Conservation (phyloP, 1,139 yeast genomes). For the Yamadazyma taylorii region DNA sequence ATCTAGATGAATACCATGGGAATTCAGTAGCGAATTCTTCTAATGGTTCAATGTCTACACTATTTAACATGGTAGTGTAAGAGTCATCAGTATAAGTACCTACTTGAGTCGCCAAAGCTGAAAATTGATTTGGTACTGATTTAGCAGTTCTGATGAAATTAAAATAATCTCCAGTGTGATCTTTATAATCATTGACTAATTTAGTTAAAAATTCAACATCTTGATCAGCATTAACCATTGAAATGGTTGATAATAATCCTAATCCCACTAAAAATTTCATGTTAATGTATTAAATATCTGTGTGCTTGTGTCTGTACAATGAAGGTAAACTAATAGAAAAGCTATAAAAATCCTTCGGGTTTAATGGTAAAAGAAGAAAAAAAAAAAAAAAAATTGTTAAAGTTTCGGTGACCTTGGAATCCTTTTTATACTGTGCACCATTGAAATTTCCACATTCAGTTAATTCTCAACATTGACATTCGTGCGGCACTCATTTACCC, state of each 20-base stretch:
- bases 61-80: slow-evolving; percentile 40
- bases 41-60: slow-evolving; percentile 25
- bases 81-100: slow-evolving; percentile 42
- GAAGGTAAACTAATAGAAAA: too few species aligned
- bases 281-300: not conserved
- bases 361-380: not conserved
- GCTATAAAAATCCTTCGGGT: too few species aligned
- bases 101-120: slow-evolving; percentile 37
- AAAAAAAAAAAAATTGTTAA: not conserved
- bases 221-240: slow-evolving; percentile 29
- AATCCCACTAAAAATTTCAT: slow-evolving; percentile 9
- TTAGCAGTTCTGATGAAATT: slow-evolving; percentile 34
- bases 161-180: slow-evolving; percentile 27
- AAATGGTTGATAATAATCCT: slow-evolving; percentile 5
- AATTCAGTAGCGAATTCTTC: slow-evolving; percentile 38
- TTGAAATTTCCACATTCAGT: slow-evolving; percentile 1
- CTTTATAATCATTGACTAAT: slow-evolving; percentile 37
- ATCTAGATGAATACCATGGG: slow-evolving; percentile 42
- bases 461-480: not conserved
- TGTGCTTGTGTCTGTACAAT: too few species aligned
- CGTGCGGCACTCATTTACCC: slow-evolving; percentile 12
- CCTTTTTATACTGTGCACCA: not conserved
- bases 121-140: slow-evolving; percentile 33
- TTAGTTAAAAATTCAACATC: slow-evolving; percentile 41
- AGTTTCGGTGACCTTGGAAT: not conserved